A percentile compares a stretch with the other conserved stretches of the same genome.
These are phyloP conservation scores for Phytophthora hibernalis DNA, from an alignment of 352 stramenopile genomes.

Conservation along the genomic window DNA sequence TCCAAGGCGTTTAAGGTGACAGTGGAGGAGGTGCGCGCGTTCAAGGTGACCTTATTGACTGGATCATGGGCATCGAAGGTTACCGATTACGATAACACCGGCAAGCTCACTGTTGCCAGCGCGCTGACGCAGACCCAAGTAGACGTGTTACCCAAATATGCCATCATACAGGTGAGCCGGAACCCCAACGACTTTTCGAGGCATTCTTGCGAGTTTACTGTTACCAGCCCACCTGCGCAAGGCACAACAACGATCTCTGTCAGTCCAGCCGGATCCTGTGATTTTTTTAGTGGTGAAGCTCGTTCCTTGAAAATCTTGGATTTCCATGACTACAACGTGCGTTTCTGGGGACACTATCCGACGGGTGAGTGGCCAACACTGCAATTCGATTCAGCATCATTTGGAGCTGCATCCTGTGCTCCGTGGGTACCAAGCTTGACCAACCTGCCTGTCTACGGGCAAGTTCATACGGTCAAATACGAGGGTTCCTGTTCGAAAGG, in stretches of 20 bases:
- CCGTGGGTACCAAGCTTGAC: slow-evolving; percentile 51
- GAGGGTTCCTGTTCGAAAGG: slow-evolving; percentile 64
- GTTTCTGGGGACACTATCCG: slow-evolving; percentile 72
- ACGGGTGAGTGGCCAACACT: slow-evolving; percentile 79
- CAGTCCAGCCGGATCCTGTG: slow-evolving; percentile 34
- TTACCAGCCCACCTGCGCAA: slow-evolving; percentile 22
- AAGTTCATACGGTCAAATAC: slow-evolving; percentile 74
- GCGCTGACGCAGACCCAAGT: slow-evolving; percentile 33
- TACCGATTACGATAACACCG: slow-evolving; percentile 41
- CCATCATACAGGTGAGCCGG: slow-evolving; percentile 74
- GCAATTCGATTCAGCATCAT: slow-evolving; percentile 50
- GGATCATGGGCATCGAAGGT: slow-evolving; percentile 54
- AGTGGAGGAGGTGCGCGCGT: slow-evolving; percentile 58
- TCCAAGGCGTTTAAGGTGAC: too few species aligned
- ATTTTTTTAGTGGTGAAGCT: slow-evolving; percentile 51
- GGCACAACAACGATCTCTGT: slow-evolving; percentile 45
- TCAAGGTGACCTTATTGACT: slow-evolving; percentile 66
- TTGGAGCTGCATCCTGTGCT: slow-evolving; percentile 41
- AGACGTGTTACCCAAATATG: slow-evolving; percentile 28
- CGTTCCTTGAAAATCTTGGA: slow-evolving; percentile 68
- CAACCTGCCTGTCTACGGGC: slow-evolving; percentile 49
- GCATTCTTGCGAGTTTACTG: slow-evolving; percentile 65
- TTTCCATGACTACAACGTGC: slow-evolving; percentile 76
- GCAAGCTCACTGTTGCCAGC: slow-evolving; percentile 47
- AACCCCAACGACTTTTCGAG: slow-evolving; percentile 76